Evolutionary conservation across 2,329 filamentous ascomycete species (phyloP).

Genomic region (Phoma sp.): DNA sequence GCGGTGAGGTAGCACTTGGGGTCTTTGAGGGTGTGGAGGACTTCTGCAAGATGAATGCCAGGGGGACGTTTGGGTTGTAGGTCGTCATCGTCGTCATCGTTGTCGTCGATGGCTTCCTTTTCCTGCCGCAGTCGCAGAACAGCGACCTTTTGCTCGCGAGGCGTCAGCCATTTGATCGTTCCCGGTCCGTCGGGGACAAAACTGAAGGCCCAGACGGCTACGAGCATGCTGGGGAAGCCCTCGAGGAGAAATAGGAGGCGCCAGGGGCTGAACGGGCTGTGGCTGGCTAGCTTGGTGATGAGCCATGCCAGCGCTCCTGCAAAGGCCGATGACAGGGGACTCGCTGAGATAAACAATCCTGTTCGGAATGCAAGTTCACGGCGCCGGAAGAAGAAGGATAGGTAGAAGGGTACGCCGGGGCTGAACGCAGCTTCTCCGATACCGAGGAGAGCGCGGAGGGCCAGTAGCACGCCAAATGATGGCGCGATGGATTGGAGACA

Average conservation of each 20-base stretch:
- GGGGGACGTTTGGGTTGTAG: constrained; percentile 19
- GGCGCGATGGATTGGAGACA: constrained; percentile 67
- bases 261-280: constrained; percentile 78
- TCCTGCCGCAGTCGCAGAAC: constrained; percentile 68
- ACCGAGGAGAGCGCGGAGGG: constrained; percentile 65
- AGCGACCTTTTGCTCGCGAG: constrained; percentile 66
- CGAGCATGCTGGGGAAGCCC: constrained; percentile 80
- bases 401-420: constrained; percentile 68
- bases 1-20: constrained; percentile 77
- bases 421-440: constrained; percentile 67
- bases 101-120: constrained; percentile 35
- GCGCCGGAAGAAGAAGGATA: constrained; percentile 67
- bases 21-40: constrained; percentile 66
- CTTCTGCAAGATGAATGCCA: constrained; percentile 61
- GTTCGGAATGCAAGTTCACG: constrained; percentile 83
- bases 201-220: constrained; percentile 74
- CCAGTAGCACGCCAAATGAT: constrained; percentile 60
- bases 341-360: constrained; percentile 82
- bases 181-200: constrained; percentile 77
- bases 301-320: constrained; percentile 80
- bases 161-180: constrained; percentile 51
- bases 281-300: constrained; percentile 71
- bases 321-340: constrained; percentile 67
- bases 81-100: constrained; percentile 38
- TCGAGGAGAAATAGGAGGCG: constrained; percentile 84